Evolutionary conservation across 2,329 filamentous ascomycete species (phyloP).

Genomic region (Sporothrix brasiliensis): DNA sequence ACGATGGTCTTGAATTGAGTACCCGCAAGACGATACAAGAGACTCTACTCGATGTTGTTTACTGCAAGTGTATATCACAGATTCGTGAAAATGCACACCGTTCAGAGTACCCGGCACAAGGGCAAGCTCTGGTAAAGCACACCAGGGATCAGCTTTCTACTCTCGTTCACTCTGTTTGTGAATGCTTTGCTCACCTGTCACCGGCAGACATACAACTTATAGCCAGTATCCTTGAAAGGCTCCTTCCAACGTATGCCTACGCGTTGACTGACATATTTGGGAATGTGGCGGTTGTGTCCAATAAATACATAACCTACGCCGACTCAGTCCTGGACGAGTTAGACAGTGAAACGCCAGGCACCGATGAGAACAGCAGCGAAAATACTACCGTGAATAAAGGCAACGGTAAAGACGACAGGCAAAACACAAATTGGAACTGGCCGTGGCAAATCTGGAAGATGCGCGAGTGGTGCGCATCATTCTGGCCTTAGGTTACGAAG

Average conservation of each 20-base stretch:
- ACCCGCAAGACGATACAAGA: background rate
- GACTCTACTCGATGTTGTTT: background rate
- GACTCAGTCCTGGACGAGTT: conserved; percentile 11
- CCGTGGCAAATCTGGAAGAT: background rate
- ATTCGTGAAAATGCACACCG: background rate
- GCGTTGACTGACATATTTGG: conserved; percentile 26
- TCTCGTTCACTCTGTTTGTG: background rate
- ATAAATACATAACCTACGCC: background rate
- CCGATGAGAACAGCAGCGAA: background rate
- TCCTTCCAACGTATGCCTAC: conserved; percentile 24
- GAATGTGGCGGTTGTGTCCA: conserved; percentile 3
- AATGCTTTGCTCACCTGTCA: background rate
- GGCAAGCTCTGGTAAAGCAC: background rate
- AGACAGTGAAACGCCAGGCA: background rate
- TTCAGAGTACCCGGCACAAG: conserved; percentile 13
- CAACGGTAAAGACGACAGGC: background rate
- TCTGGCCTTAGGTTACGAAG: background rate
- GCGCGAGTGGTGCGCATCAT: conserved; percentile 5
- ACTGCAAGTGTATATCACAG: conserved; percentile 18
- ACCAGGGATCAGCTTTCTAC: no score
- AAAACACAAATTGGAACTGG: background rate
- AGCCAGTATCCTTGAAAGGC: background rate
- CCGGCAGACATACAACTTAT: background rate
- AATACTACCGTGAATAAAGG: background rate
- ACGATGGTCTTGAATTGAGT: background rate